Base-by-base conservation (phyloP, 2,329 filamentous ascomycete species). In the Fusarium graminum region DNA sequence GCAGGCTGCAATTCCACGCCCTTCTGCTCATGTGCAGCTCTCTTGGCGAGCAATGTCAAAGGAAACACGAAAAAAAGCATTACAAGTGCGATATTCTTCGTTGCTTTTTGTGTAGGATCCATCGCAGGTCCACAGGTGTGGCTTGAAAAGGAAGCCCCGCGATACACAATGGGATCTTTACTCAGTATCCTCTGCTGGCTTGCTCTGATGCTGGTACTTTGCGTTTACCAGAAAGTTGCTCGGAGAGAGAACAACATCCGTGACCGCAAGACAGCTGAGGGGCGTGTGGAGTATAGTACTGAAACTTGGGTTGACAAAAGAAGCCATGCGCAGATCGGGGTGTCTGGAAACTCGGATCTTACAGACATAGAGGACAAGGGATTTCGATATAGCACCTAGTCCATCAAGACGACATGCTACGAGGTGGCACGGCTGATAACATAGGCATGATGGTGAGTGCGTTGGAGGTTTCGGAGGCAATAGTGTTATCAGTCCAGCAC, bases 61-160 rank as follows among this genome's bases (percentile, higher is more conserved):
- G 74, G 74, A 7, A 75, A 72, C 43, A 76, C 74, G 10, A 76
- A 75, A 59, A 72, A 71, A 47, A 64, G 61, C 12, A 59, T 69
- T 5, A 73, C 73, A 2, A 71, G 58, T 22, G 65, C 65, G 4
- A 61, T 58, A 0, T 75, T 74, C 58, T 75, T 75, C 43, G 67
- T 75, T 43, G 59, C 58, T 2, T 74, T 74, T 36, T 72, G 71
- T 30, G 58, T 68, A 5, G 74, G 71, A 3, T 71, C 66, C 36
- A 75, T 75, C 16, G 64, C 64, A 9, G 63, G 58, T 2, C 70
- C 73, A 13, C 67, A 71, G 32, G 60, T 63, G 4, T 74, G 73
- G 73, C 49, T 49, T 30, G 44, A 65, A 22, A 32, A 40, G 6
- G 72, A 72, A 30, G 72, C 69, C 6, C 68, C 68, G 4, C 34